Base-by-base conservation (phyloP, 768 basidiomycete genomes). In the Porphyrellus cyaneotinctus region DNA sequence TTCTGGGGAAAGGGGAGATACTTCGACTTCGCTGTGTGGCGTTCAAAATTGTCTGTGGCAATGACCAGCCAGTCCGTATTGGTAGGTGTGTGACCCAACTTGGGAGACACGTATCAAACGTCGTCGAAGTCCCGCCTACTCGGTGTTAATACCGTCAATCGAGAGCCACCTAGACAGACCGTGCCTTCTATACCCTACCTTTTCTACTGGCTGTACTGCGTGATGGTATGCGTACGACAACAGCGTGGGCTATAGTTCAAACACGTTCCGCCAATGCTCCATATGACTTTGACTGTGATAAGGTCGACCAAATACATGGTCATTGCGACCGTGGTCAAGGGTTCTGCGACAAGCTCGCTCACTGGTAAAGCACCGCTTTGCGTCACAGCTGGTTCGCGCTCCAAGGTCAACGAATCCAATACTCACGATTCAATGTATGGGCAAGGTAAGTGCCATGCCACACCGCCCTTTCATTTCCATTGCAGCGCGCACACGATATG, bases 61-160 rank as follows among this genome's bases (percentile, higher is more conserved):
- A 52, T 38, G 55, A 57, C 49, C 60, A 60, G 51, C 39, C 7
- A 13, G n/a, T 41, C 53, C 37, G 14, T 28, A 33, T 51, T 43
- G 10, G 53, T 26, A 58, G 31, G 20, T 20, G 18, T 24, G 41
- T 47, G 33, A 3, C 49, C 48, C 46, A 47, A 43, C 30, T 47
- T 41, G 24, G 56, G 45, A 33, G 39, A 49, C 26, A 32, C 44
- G 43, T 20, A 41, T 52, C 53, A 49, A 46, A 47, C 26, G 28
- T 52, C 36, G 24, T 47, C 32, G 13, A 49, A 32, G 26, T 10
- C 38, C 30, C 26, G 22, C 32, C 49, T 53, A 53, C 51, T 51
- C 43, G 51, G 42, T 35, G 8, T 47, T 51, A 37, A 57, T 64
- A 54, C 36, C 35, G 49, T 41, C 52, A 37, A 28, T 45, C 45